A percentile compares a stretch with the other conserved stretches of the same genome.
Evolutionary conservation across 176 grass and related monocot species (phyloP).

Genomic region (Dactylis glomerata): DNA sequence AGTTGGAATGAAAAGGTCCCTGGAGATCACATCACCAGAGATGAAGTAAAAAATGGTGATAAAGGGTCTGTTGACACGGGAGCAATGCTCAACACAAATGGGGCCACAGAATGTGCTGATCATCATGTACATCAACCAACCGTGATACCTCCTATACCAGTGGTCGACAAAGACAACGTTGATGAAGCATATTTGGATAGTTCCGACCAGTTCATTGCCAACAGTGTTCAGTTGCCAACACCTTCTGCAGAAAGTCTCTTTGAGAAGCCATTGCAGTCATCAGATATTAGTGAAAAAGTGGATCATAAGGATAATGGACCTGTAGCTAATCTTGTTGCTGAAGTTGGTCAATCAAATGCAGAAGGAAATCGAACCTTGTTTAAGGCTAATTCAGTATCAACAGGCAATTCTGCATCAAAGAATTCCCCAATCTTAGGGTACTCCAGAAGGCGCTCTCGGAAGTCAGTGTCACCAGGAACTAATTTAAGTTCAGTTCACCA

Average conservation of each 20-base stretch:
- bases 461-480: conserved; percentile 46
- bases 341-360: conserved; percentile 11
- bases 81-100: conserved; percentile 3
- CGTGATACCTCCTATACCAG: not conserved
- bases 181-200: not conserved
- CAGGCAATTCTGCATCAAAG: conserved; percentile 1
- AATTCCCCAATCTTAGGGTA: conserved; percentile 36
- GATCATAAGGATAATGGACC: conserved; percentile 16
- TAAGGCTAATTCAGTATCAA: conserved; percentile 20
- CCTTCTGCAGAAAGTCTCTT: conserved; percentile 33
- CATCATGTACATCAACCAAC: conserved; percentile 27
- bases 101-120: conserved; percentile 19
- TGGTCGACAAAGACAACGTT: conserved; percentile 12
- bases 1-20: conserved; percentile 8
- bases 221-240: conserved; percentile 17
- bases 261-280: conserved; percentile 14
- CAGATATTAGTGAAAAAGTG: conserved; percentile 13
- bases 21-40: conserved; percentile 22
- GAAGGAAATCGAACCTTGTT: not conserved
- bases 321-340: conserved; percentile 18
- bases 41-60: conserved; percentile 18
- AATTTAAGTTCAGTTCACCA: conserved; percentile 27
- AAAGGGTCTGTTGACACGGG: not conserved
- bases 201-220: conserved; percentile 26
- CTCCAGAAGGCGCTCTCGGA: conserved; percentile 40